These are phyloP conservation scores for Cercospora janseana DNA, from an alignment of 2,329 filamentous ascomycete genomes.

Conservation along the genomic window DNA sequence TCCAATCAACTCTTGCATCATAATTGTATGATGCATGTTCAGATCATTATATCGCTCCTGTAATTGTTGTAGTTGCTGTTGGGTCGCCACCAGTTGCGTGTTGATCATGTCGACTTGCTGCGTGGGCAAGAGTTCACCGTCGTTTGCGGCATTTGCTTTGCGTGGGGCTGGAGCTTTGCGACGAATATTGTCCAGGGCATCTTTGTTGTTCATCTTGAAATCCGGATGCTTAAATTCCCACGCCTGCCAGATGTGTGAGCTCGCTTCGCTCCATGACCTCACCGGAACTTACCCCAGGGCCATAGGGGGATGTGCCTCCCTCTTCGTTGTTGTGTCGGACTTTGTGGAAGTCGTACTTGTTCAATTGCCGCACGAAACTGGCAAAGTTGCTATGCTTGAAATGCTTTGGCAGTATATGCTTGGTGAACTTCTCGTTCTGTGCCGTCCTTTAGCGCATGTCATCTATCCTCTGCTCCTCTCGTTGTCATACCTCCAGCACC, in stretches of 20 bases:
- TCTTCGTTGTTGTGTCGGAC: slow-evolving; percentile 89
- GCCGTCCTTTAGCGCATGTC: slow-evolving; percentile 5
- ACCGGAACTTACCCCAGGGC: slow-evolving; percentile 62
- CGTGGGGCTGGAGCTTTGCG: slow-evolving; percentile 90
- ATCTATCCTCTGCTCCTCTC: background rate
- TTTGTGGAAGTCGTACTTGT: slow-evolving; percentile 80
- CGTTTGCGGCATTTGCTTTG: slow-evolving; percentile 64
- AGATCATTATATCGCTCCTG: slow-evolving; percentile 83
- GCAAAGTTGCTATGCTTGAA: slow-evolving; percentile 93
- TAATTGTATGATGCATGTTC: slow-evolving; percentile 62
- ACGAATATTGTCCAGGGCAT: slow-evolving; percentile 92
- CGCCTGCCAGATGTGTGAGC: slow-evolving; percentile 55
- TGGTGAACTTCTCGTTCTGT: slow-evolving; percentile 97
- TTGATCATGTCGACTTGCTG: slow-evolving; percentile 89
- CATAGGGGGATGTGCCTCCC: slow-evolving; percentile 76
- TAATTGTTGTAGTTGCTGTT: slow-evolving; percentile 85
- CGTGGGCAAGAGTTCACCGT: slow-evolving; percentile 68
- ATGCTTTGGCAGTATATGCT: slow-evolving; percentile 92
- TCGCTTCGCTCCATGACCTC: slow-evolving; percentile 2
- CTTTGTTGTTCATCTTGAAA: slow-evolving; percentile 93
- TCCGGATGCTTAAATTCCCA: slow-evolving; percentile 99
- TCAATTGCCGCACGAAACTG: slow-evolving; percentile 70
- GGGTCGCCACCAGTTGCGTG: slow-evolving; percentile 82
- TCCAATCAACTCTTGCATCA: slow-evolving; percentile 62
- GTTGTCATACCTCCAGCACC: slow-evolving; percentile 74